These are phyloP conservation scores for Xylariomycetidae sp. DNA, from an alignment of 2,329 filamentous ascomycete species.

Conservation along the genomic window DNA sequence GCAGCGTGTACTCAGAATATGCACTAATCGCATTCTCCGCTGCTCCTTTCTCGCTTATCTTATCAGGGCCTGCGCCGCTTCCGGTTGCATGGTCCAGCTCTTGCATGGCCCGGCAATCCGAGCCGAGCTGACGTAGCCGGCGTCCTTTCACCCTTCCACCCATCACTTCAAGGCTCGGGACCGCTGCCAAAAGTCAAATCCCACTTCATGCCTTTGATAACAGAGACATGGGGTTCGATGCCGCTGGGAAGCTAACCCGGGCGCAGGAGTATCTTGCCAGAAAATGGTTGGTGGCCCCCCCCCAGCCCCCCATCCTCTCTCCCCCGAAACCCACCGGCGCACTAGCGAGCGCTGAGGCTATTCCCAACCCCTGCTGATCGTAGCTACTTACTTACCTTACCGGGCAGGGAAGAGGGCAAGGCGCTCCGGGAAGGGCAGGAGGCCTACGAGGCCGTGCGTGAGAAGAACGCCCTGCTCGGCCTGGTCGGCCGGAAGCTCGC, in stretches of 20 bases:
- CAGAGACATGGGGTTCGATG: slow-evolving; percentile 1
- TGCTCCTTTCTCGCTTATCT: neutral
- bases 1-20: too few relatives aligned
- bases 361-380: neutral
- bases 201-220: neutral
- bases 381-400: too few relatives aligned
- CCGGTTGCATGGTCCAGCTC: neutral
- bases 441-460: slow-evolving; percentile 1
- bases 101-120: neutral
- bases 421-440: neutral
- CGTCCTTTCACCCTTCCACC: too few relatives aligned
- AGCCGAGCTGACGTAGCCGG: neutral
- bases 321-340: neutral
- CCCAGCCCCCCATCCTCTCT: neutral
- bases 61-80: neutral
- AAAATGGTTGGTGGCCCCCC: neutral
- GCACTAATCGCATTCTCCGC: neutral
- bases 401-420: slow-evolving; percentile 1
- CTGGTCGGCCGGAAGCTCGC: slow-evolving; percentile 19
- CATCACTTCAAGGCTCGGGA: too few relatives aligned
- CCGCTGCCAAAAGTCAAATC: neutral
- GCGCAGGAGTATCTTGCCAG: neutral
- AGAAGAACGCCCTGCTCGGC: slow-evolving; percentile 18
- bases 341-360: neutral
- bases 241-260: neutral